Percentiles rank a stretch among this genome's conserved stretches.
Evolutionary conservation across 345 rosid genomes (phyloP).

Genomic region (Combretum micranthum): DNA sequence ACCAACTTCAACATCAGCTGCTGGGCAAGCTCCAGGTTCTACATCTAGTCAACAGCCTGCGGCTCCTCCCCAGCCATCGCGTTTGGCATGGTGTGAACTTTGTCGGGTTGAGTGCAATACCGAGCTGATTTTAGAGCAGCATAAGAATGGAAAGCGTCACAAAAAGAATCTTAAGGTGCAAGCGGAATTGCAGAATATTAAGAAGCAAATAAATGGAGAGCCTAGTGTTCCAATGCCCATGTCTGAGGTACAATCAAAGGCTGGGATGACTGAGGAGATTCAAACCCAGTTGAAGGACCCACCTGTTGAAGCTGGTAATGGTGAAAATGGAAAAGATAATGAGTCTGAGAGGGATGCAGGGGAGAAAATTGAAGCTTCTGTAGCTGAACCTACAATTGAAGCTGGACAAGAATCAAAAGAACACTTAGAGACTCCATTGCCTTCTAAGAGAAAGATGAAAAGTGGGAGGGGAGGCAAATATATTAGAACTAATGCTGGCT

Average conservation of each 20-base stretch:
- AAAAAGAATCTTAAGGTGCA: slow-evolving; percentile 20
- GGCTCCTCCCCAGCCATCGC: slow-evolving; percentile 23
- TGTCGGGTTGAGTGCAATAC: slow-evolving; percentile 38
- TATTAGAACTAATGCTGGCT: slow-evolving; percentile 12
- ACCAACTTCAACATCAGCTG: too few relatives aligned
- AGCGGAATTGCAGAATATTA: slow-evolving; percentile 19
- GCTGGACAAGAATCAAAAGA: slow-evolving; percentile 16
- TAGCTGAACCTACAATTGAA: slow-evolving; percentile 11
- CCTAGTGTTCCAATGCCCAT: slow-evolving; percentile 12
- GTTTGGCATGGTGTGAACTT: slow-evolving; percentile 33
- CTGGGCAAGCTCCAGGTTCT: not conserved
- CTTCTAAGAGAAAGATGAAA: slow-evolving; percentile 23
- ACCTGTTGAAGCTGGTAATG: slow-evolving; percentile 8
- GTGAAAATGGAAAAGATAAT: slow-evolving; percentile 9
- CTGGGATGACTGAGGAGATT: slow-evolving; percentile 13
- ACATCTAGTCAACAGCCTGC: slow-evolving; percentile 9
- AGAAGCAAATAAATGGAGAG: slow-evolving; percentile 13
- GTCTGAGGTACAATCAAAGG: not conserved
- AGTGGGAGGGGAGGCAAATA: slow-evolving; percentile 20
- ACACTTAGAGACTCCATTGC: not conserved
- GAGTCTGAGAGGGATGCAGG: slow-evolving; percentile 16
- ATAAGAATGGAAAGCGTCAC: slow-evolving; percentile 37
- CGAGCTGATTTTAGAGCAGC: slow-evolving; percentile 28
- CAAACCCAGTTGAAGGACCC: slow-evolving; percentile 2
- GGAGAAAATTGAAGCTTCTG: not conserved